phyloP scores from a whole-genome alignment of 2,329 filamentous ascomycete species.

The Fusarium clavum region DNA sequence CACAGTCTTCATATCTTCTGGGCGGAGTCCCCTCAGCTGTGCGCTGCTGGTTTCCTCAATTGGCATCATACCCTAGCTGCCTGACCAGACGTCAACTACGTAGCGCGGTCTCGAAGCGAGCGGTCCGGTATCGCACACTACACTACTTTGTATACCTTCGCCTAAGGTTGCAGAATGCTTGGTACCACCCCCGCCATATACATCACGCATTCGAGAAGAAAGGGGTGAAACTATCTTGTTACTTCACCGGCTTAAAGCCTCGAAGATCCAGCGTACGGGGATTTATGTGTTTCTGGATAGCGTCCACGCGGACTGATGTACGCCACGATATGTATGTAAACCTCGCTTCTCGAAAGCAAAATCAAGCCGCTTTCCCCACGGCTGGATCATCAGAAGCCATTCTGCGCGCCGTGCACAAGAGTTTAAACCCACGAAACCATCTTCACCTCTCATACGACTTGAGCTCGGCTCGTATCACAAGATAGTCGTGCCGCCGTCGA shows the following conservation, averaged over 20 bases:
- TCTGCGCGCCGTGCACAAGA: slow-evolving; percentile 36
- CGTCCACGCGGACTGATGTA: background rate
- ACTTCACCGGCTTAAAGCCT: background rate
- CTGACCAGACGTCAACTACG: slow-evolving; percentile 33
- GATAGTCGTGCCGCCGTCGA: slow-evolving; percentile 15
- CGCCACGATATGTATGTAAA: background rate
- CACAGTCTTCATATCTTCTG: slow-evolving; percentile 28
- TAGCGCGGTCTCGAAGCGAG: slow-evolving; percentile 29
- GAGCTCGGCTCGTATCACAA: slow-evolving; percentile 31
- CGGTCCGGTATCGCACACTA: slow-evolving; percentile 37
- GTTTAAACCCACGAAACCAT: slow-evolving; percentile 26
- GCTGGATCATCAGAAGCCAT: slow-evolving; percentile 22
- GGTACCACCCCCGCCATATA: slow-evolving; percentile 2
- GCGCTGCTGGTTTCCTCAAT: slow-evolving; percentile 24
- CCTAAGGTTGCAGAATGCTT: slow-evolving; percentile 16
- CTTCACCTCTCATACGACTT: slow-evolving; percentile 27
- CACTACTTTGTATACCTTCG: background rate
- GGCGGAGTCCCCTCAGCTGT: slow-evolving; percentile 27
- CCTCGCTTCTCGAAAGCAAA: slow-evolving; percentile 16
- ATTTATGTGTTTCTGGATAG: background rate
- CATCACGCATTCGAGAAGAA: background rate
- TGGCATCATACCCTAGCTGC: slow-evolving; percentile 28
- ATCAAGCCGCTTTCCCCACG: slow-evolving; percentile 23
- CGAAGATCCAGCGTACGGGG: background rate
- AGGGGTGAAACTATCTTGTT: background rate